Evolutionary conservation across 176 grass and related monocot species (phyloP).

Genomic region (Oryza brachyantha): DNA sequence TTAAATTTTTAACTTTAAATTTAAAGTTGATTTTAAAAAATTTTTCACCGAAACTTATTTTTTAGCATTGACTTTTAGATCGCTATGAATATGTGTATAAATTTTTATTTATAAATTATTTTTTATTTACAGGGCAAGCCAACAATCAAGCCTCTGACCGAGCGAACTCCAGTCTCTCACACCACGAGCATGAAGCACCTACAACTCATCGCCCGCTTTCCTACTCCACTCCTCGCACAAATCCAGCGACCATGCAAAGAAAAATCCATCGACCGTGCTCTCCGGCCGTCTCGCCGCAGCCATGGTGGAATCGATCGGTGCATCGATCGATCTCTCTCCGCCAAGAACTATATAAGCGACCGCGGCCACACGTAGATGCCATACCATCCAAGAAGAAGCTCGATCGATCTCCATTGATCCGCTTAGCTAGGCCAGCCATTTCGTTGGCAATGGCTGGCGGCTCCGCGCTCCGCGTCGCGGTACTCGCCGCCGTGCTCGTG

Average conservation of each 20-base stretch:
- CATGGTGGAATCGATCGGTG: too few species aligned
- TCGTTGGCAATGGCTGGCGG: conserved; percentile 21
- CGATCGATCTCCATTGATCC: not conserved
- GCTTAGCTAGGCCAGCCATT: not conserved
- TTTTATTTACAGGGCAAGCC: too few species aligned
- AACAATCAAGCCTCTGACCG: not conserved
- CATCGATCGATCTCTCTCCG: not conserved
- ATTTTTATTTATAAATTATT: too few species aligned
- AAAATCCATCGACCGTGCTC: not conserved
- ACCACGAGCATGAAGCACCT: conserved; percentile 39
- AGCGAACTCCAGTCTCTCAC: not conserved
- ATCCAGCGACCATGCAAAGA: conserved; percentile 54
- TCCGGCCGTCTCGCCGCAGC: not conserved
- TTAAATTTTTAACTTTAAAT: too few species aligned
- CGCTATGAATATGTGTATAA: too few species aligned
- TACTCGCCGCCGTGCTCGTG: conserved; percentile 35
- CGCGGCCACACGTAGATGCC: not conserved
- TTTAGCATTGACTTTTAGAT: too few species aligned
- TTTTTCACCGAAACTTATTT: too few species aligned
- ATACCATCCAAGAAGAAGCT: conserved; percentile 13
- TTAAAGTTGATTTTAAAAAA: too few species aligned
- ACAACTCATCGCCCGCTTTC: conserved; percentile 30
- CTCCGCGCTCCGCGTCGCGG: conserved; percentile 4
- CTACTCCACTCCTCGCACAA: conserved; percentile 11
- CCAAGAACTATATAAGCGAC: not conserved